phyloP scores from a whole-genome alignment of 169 alveolate species.

The Plasmodium falciparum region DNA sequence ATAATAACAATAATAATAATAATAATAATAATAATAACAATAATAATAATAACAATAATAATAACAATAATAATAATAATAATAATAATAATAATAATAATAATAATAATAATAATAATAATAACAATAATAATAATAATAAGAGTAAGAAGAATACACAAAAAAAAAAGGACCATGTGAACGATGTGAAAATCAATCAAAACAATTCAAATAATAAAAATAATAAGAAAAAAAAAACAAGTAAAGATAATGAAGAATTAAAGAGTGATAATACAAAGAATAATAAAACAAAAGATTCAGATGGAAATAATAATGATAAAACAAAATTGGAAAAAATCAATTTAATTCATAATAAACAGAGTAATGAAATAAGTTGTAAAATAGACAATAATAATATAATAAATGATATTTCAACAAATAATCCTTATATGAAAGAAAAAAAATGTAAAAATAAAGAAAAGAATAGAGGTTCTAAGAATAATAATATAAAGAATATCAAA shows the following conservation, averaged over 20 bases:
- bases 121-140: too few relatives aligned
- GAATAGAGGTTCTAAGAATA: constrained; percentile 9
- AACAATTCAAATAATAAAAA: constrained; percentile 6
- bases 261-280: neutral
- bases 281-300: constrained; percentile 10
- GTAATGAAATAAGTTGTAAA: neutral
- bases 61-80: neutral
- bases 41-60: too few relatives aligned
- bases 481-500: constrained; percentile 27
- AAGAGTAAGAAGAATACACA: neutral
- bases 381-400: neutral
- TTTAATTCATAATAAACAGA: neutral
- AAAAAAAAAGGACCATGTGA: too few relatives aligned
- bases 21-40: neutral
- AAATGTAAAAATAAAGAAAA: too few relatives aligned
- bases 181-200: too few relatives aligned
- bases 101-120: too few relatives aligned
- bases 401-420: neutral
- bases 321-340: neutral
- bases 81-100: neutral
- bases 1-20: too few relatives aligned
- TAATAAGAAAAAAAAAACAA: constrained; percentile 11
- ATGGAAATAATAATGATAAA: constrained; percentile 9
- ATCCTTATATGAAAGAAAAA: neutral
- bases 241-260: constrained; percentile 8